Evolutionary conservation across 306 rosid species (phyloP).

Genomic region (Castanopsis chinensis): DNA sequence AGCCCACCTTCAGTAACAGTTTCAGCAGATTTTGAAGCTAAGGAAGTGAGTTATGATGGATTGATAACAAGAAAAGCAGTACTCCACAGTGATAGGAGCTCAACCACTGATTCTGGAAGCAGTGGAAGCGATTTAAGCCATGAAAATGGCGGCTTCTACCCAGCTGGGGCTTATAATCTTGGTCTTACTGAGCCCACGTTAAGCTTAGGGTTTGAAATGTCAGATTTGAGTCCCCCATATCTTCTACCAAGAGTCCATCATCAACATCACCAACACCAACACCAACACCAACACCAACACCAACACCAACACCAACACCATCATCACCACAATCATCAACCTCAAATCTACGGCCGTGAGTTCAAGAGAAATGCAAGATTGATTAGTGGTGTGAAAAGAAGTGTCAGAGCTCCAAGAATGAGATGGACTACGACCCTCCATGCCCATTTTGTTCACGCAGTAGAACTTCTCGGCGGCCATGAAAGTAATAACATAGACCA

Average conservation of each 20-base stretch:
- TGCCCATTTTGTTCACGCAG: constrained; percentile 88
- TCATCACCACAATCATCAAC: constrained; percentile 30
- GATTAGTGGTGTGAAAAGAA: constrained; percentile 49
- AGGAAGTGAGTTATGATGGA: constrained; percentile 24
- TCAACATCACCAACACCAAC: constrained; percentile 17
- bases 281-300: constrained; percentile 21
- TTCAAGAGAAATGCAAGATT: constrained; percentile 58
- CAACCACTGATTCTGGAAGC: constrained; percentile 63
- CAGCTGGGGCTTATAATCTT: constrained; percentile 10
- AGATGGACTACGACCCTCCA: constrained; percentile 94
- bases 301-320: not conserved
- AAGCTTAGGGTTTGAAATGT: constrained; percentile 51
- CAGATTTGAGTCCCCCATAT: constrained; percentile 18
- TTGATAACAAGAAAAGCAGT: constrained; percentile 27
- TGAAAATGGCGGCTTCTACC: constrained; percentile 39
- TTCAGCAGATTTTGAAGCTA: constrained; percentile 21
- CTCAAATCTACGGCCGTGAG: constrained; percentile 61
- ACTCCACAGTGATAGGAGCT: constrained; percentile 39
- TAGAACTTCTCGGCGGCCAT: constrained; percentile 96
- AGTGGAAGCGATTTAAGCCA: constrained; percentile 80
- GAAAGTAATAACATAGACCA: constrained; percentile 52
- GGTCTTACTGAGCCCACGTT: constrained; percentile 40
- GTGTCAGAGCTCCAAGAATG: constrained; percentile 89
- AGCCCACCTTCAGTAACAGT: constrained; percentile 45
- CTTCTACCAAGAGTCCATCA: constrained; percentile 23